Conservation (phyloP, 768 basidiomycete species). For the button mushroom (Agaricus bisporus) region DNA sequence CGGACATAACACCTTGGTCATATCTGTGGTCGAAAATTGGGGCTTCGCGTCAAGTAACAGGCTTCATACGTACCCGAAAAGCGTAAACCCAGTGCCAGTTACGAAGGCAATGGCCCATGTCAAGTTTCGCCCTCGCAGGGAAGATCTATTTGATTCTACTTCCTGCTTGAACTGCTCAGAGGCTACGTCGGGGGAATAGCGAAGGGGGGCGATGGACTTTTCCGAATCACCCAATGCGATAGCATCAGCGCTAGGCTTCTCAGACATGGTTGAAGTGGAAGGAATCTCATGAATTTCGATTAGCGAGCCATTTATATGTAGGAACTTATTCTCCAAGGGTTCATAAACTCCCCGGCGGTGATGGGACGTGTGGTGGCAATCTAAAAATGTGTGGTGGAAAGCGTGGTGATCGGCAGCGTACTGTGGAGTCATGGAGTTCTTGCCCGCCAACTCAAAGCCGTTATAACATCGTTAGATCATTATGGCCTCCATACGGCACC, state of each 20-base stretch:
- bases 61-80: constrained; percentile 44
- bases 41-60: not conserved
- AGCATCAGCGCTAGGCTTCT: not conserved
- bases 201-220: not conserved
- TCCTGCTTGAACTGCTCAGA: constrained; percentile 26
- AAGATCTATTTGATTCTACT: constrained; percentile 25
- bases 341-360: not conserved
- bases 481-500: too few relatives aligned
- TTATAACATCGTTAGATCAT: not conserved
- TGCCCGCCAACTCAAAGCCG: not conserved
- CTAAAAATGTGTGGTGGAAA: not conserved
- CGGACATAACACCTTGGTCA: constrained; percentile 71
- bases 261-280: not conserved
- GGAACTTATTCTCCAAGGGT: not conserved
- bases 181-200: constrained; percentile 10
- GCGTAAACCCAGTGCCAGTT: constrained; percentile 53
- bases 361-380: not conserved
- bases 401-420: constrained; percentile 4
- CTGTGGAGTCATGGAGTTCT: not conserved
- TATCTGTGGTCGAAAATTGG: constrained; percentile 30
- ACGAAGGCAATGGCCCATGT: constrained; percentile 49
- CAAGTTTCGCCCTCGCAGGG: constrained; percentile 36
- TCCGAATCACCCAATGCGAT: not conserved
- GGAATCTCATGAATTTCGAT: not conserved
- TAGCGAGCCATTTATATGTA: not conserved